A percentile compares a stretch with the other conserved stretches of the same genome.
phyloP scores from a whole-genome alignment of 169 alveolate genomes.

The Plasmodium reichenowi region DNA sequence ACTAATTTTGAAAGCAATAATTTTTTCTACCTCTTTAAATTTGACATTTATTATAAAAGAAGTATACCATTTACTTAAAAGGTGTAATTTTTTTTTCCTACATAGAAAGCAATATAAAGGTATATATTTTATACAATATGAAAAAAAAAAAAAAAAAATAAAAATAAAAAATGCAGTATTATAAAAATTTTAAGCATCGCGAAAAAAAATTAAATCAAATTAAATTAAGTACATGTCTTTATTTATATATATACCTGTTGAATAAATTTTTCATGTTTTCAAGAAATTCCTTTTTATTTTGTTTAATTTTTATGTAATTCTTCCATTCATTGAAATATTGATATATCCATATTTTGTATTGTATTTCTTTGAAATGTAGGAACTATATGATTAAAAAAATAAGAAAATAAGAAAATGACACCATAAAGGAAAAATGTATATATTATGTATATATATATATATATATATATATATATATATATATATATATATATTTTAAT shows the following conservation, averaged over 20 bases:
- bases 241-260: constrained; percentile 27
- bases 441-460: no score
- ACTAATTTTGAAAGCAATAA: constrained; percentile 9
- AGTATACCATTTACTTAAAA: constrained; percentile 62
- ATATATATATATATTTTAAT: background rate
- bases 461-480: background rate
- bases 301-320: constrained; percentile 13
- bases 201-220: background rate
- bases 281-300: constrained; percentile 31
- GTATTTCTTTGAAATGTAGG: constrained; percentile 23
- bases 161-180: background rate
- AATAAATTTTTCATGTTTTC: constrained; percentile 19
- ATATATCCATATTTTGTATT: constrained; percentile 11
- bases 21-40: constrained; percentile 25
- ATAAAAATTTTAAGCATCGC: constrained; percentile 4
- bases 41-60: constrained; percentile 19
- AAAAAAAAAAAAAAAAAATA: background rate
- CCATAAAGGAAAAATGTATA: background rate
- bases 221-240: background rate
- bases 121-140: background rate
- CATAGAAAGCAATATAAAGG: background rate
- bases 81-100: constrained; percentile 35
- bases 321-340: constrained; percentile 22
- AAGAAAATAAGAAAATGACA: constrained; percentile 5
- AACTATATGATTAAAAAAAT: constrained; percentile 6